A percentile compares a stretch with the other conserved stretches of the same genome.
Evolutionary conservation across 2,329 filamentous ascomycete genomes (phyloP).

Genomic region (Furcasterigmium furcatum): DNA sequence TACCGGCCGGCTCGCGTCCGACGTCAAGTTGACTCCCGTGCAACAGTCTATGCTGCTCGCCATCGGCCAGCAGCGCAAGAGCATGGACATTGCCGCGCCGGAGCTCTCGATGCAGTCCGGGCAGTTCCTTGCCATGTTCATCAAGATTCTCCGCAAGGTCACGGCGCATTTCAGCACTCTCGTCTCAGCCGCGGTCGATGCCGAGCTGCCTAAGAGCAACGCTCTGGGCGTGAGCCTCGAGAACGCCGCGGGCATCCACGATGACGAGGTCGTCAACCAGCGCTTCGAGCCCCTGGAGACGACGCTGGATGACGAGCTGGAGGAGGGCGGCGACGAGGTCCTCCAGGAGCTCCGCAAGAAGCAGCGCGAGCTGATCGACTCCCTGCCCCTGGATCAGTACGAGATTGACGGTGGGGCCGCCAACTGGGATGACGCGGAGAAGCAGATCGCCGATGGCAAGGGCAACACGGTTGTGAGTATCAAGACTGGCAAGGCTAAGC

Average conservation of each 20-base stretch:
- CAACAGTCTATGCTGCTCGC: constrained; percentile 88
- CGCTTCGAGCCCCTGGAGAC: constrained; percentile 69
- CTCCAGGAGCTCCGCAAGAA: constrained; percentile 69
- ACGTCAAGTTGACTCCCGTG: constrained; percentile 72
- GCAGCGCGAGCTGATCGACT: constrained; percentile 85
- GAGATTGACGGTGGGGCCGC: constrained; percentile 61
- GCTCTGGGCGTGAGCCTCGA: constrained; percentile 55
- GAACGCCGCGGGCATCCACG: constrained; percentile 61
- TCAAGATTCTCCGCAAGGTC: constrained; percentile 91
- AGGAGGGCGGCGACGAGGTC: constrained; percentile 77
- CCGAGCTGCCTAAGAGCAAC: constrained; percentile 58
- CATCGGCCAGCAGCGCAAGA: constrained; percentile 86
- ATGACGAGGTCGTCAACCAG: constrained; percentile 63
- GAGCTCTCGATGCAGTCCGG: constrained; percentile 72
- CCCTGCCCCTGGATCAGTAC: constrained; percentile 79
- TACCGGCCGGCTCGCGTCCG: constrained; percentile 64
- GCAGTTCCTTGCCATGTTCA: constrained; percentile 93
- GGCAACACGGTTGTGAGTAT: constrained; percentile 71
- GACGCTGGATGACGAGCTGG: constrained; percentile 76
- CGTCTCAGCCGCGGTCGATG: constrained; percentile 69
- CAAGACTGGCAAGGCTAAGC: constrained; percentile 72
- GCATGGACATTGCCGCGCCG: constrained; percentile 73
- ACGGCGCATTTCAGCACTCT: constrained; percentile 73
- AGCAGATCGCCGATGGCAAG: constrained; percentile 59
- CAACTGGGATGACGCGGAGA: constrained; percentile 70